Evolutionary conservation across 495 filamentous ascomycete species (phyloP), one percentile per base, ranked within the genome.

Genomic region (Hypoxylon trugodes): DNA sequence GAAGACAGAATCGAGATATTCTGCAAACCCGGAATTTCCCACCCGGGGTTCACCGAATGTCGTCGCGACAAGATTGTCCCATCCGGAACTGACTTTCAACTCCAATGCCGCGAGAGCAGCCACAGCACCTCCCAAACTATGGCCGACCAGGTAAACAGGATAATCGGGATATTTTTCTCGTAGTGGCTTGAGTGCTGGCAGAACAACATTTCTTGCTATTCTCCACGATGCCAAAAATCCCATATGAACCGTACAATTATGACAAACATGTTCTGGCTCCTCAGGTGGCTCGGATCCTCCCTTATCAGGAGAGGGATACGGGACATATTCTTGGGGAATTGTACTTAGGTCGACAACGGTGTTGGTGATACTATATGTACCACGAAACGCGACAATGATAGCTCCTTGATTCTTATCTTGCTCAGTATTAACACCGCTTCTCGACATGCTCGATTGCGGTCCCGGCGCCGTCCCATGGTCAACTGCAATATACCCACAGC

Each of bases 11-110:
- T 95, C 84, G 3, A 96, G 71, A 59, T 88, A 98, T 3, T 77
- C 63, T 8, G 79, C 87, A 56, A 98, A 82, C 4, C 72, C 87
- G 21, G 76, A 69, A 74, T 98, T 98, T 1, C 95, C 95, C 10
- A 96, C 73, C 41, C 87, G 84, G 15, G 95, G 95, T 72, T 98
- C 92, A 12, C 95, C 95, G 71, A 97, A 98, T 1, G 95, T 98
- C 10, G 94, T 97, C 0, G 97, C 87, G 19, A 74, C 72, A 8
- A 77, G 58, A 1, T 91, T 87, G 10, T 87, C 72, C 87, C 87
- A 93, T 79, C 18, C 86, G 70, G 37, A 80, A 65, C 58, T 55
- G 25, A 75, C 61, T 56, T 73, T 72, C 28, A 82, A 49, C 65
- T 98, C 96, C 8, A 97, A 80, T 2, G 84, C 90, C 2, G 93